Base-by-base conservation (phyloP, 768 basidiomycete species). In the Rhodotorula babjevae region DNA sequence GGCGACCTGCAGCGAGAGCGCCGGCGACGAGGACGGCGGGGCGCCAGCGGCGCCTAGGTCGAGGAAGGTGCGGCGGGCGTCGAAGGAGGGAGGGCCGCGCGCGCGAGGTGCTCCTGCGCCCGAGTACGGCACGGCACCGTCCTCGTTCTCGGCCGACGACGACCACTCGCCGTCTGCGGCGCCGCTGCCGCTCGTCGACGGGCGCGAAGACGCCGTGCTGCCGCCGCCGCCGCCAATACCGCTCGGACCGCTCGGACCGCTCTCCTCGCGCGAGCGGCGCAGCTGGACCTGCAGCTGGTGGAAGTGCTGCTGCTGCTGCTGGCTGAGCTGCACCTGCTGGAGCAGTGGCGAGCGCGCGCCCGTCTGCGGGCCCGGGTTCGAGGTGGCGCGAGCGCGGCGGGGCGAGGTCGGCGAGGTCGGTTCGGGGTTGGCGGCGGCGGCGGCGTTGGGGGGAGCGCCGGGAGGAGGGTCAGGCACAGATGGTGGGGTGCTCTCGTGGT, bases 251-350 rank as follows among this genome's bases (percentile, higher is more conserved):
- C 36, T 36, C 36, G 36, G 36, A 9, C 36, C 53, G 63, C 63
- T 64, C 23, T 46, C 42, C 27, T 65, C 64, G 29, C 56, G 53
- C 1, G 42, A 1, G 36, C 64, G 64, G 18, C 44, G 44, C 23
- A 8, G 47, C 42, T 14, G 57, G 49, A 21, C 47, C 36, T 63
- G 53, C n/a, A 55, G n/a, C n/a, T 55, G 53, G 2, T 55, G 53
- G n/a, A 55, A 16, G 53, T 55, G 53, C 53, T 55, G 53, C 15
- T 55, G 53, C 31, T 68, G 61, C 46, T 58, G 44, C 29, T 63
- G 61, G 10, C 42, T 36, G 29, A 66, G 33, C 15, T 72, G 71
- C 16, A 65, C 56, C 19, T 72, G 71, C 57, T 72, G 71, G 23
- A 72, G 46, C 31, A 72, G 58, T 14, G 71, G 71, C 8, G 66